Base-by-base conservation (phyloP, 2,329 filamentous ascomycete species). In the Penicillium brasilianum region DNA sequence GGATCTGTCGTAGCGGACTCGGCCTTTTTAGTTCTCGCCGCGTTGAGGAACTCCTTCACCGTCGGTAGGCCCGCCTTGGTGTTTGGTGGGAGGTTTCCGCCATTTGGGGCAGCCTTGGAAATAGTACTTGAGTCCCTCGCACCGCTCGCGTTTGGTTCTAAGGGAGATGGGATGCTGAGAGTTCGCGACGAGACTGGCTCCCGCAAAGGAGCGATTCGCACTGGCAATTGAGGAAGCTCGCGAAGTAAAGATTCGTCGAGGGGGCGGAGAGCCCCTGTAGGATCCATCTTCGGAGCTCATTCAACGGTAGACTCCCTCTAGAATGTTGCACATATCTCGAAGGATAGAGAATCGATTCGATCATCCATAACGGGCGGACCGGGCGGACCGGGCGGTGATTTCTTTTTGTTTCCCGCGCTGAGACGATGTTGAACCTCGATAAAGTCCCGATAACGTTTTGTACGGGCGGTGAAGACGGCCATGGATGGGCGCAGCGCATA, bases 161-260 rank as follows among this genome's bases (percentile, higher is more conserved):
- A 74, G 22, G 80, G 79, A 18, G 75, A 75, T n/a, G 79, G 79
- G 39, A 74, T 70, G 56, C 75, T 78, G 61, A 78, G 72, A 39
- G 72, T 73, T 39, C 76, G 76, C 14, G 78, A 76, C 22, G 79
- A 78, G 20, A 77, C 75, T 13, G 79, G 80, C 64, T 81, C 77
- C 34, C 80, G 80, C 22, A 83, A 74, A 55, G 81, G 81, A 62
- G 81, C 76, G 53, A 83, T 83, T 59, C 77, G 78, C 54, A 82
- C 71, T 62, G 76, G 76, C 11, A 77, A 73, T 57, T 79, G 75
- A 55, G 78, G 77, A 30, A 79, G 71, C 64, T 81, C 79, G 50
- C 77, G 77, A 39, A 76, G 72, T 54, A 76, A 65, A 50, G 76
- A 74, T 66, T 82, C 79, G 64, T 81, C 79, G 59, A 78, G 75